A percentile compares a stretch with the other conserved stretches of the same genome.
phyloP scores from a whole-genome alignment of 768 basidiomycete species.

The Fomitopsis pulvina region DNA sequence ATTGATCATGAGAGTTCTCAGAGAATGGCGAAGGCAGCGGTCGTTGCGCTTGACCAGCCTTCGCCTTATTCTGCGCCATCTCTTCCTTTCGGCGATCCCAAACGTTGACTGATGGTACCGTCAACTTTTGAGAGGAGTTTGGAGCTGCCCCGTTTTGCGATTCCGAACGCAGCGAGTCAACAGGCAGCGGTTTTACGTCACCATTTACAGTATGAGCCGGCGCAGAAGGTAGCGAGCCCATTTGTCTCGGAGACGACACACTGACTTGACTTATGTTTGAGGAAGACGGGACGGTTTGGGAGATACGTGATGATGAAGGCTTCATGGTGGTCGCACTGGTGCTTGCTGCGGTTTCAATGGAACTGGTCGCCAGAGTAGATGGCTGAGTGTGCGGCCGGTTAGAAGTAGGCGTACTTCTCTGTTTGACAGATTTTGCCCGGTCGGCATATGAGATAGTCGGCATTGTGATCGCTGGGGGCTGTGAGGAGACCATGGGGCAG shows the following conservation, averaged over 20 bases:
- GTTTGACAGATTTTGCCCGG: constrained; percentile 28
- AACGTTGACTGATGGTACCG: constrained; percentile 29
- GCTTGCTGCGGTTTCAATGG: neutral
- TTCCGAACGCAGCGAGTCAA: constrained; percentile 9
- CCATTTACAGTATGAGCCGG: constrained; percentile 8
- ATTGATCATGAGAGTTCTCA: neutral
- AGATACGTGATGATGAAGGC: constrained; percentile 3
- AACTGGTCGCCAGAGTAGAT: constrained; percentile 1
- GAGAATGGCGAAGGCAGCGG: neutral
- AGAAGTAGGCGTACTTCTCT: neutral
- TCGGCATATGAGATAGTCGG: constrained; percentile 47
- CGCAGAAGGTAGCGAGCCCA: constrained; percentile 3
- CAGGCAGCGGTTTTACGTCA: constrained; percentile 13
- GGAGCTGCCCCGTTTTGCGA: neutral
- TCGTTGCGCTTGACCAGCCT: constrained; percentile 3
- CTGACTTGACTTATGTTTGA: no score
- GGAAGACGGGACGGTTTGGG: constrained; percentile 6
- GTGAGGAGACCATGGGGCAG: constrained; percentile 23
- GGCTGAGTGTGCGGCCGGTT: constrained; percentile 10
- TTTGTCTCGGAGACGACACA: constrained; percentile 2
- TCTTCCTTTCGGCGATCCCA: constrained; percentile 40
- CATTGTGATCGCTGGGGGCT: constrained; percentile 22
- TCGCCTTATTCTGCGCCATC: constrained; percentile 25
- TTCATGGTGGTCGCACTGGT: neutral
- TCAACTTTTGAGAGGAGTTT: constrained; percentile 21